These are phyloP conservation scores for Tulasnella sp. DNA, from an alignment of 768 basidiomycete species.

Conservation along the genomic window DNA sequence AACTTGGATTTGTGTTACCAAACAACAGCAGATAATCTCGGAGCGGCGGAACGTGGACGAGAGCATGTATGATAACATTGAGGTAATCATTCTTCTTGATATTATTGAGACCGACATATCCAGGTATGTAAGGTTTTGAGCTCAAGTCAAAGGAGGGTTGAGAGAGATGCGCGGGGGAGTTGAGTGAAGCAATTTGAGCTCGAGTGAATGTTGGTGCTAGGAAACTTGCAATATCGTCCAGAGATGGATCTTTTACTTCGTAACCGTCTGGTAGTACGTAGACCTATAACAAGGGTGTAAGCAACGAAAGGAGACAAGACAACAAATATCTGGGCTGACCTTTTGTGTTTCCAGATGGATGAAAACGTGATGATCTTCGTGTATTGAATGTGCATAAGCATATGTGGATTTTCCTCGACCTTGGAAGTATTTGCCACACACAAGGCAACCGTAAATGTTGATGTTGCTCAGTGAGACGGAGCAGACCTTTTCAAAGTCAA, in stretches of 20 bases:
- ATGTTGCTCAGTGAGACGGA: slow-evolving; percentile 93
- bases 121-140: slow-evolving; percentile 72
- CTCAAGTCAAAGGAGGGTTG: slow-evolving; percentile 78
- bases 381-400: slow-evolving; percentile 93
- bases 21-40: slow-evolving; percentile 71
- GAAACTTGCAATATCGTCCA: slow-evolving; percentile 89
- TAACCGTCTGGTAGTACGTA: slow-evolving; percentile 97
- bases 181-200: slow-evolving; percentile 31
- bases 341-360: slow-evolving; percentile 90
- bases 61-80: slow-evolving; percentile 90
- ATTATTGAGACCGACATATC: slow-evolving; percentile 93
- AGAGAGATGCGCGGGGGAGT: slow-evolving; percentile 43
- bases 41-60: slow-evolving; percentile 81
- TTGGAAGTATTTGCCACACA: slow-evolving; percentile 98
- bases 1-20: slow-evolving; percentile 37
- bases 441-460: slow-evolving; percentile 94
- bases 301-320: background rate
- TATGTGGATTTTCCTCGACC: slow-evolving; percentile 87
- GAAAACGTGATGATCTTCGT: slow-evolving; percentile 97
- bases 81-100: slow-evolving; percentile 96
- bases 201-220: slow-evolving; percentile 77
- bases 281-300: slow-evolving; percentile 40
- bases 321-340: slow-evolving; percentile 33
- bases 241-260: slow-evolving; percentile 87
- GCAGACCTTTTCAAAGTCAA: slow-evolving; percentile 98